These are phyloP conservation scores for Astragalus glycyphyllos DNA, from an alignment of 306 rosid species.

Conservation along the genomic window DNA sequence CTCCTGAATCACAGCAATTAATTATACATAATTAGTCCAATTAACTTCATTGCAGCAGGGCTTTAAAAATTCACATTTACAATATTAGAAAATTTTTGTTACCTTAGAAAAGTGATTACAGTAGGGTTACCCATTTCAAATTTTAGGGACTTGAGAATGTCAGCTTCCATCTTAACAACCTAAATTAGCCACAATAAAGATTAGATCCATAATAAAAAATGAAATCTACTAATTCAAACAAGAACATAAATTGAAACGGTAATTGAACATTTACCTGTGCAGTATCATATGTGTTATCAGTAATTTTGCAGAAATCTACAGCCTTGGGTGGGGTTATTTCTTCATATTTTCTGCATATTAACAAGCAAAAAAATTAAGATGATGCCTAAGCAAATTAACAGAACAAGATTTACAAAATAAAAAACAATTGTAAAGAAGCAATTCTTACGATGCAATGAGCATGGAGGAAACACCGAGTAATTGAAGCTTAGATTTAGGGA, in stretches of 20 bases:
- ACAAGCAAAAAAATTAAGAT: background rate
- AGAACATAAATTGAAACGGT: background rate
- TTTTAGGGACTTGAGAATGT: constrained; percentile 62
- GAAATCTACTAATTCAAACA: background rate
- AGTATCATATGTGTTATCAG: constrained; percentile 65
- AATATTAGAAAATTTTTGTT: too few relatives aligned
- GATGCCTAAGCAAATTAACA: background rate
- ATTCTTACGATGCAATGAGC: constrained; percentile 84
- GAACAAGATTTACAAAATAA: background rate
- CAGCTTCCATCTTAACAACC: constrained; percentile 89
- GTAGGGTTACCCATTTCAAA: constrained; percentile 90
- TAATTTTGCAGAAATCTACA: constrained; percentile 65
- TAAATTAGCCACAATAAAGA: constrained; percentile 23
- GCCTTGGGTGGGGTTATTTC: constrained; percentile 83
- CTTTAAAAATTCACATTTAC: background rate
- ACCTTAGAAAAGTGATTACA: constrained; percentile 74
- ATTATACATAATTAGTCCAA: constrained; percentile 10
- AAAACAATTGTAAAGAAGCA: background rate
- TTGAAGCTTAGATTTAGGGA: constrained; percentile 54
- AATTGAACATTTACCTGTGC: constrained; percentile 50
- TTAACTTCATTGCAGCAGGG: background rate
- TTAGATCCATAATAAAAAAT: background rate
- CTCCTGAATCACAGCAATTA: constrained; percentile 47
- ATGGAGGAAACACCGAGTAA: constrained; percentile 78
- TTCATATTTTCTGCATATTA: constrained; percentile 72